Evolutionary conservation across 805 yeast genomes (phyloP), one percentile per base, ranked within the genome.

Genomic region (Suhomyces faveliae): DNA sequence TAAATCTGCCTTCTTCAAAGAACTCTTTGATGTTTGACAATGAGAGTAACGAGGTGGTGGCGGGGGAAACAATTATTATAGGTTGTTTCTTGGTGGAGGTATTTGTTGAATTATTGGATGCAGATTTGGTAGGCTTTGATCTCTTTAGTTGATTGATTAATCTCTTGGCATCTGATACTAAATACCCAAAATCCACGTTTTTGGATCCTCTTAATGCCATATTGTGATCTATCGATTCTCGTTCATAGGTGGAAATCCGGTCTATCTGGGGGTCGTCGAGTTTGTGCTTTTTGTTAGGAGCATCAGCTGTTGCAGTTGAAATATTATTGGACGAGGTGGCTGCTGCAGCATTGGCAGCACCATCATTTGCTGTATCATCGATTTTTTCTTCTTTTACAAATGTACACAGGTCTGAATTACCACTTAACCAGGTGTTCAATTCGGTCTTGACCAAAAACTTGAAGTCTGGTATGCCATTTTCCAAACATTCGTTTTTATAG

Each of bases 391-490:
- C 52, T 39, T 63, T 66, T 27, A 84, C 67, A 60, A 77, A 84
- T 46, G 81, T 78, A 52, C 88, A 82, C 20, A 77, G 73, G 33
- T 76, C 81, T 3, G 83, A 72, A 17, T 80, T 74, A 3, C 96
- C 96, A 50, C 77, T 78, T 44, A 92, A 75, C 90, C 94, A 91
- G 24, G 88, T 79, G 46, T 85, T 76, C 51, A 92, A 76, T 61
- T 92, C 96, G 7, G 89, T 84, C 67, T 95, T 83, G 58, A 89
- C 96, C 62, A 88, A 67, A 61, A 92, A 91, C 48, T 88, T 83
- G 61, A 92, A 79, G 52, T 88, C 88, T 2, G 81, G 74, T 27
- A 92, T 76, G 2, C 79, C 76, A 35, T 77, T 70, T 43, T 76
- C 77, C 57, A 81, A 85, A 53, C 96, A 88, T 33, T 80, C 83